Percentiles rank a stretch among this genome's conserved stretches.
Evolutionary conservation across 345 rosid species (phyloP).

Genomic region (Orychophragmus violaceus): DNA sequence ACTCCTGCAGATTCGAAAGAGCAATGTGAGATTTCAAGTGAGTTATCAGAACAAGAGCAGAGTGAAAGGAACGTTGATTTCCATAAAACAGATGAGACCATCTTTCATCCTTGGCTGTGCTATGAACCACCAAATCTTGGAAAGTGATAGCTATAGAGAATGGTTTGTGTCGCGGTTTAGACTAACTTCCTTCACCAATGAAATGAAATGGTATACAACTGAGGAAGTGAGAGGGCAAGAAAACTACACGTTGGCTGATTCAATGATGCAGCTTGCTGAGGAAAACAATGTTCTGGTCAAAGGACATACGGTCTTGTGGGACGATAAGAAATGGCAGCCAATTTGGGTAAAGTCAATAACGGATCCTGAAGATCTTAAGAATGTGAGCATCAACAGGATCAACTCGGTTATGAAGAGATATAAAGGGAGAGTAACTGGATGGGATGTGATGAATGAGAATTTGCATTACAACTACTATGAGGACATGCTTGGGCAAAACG

Average conservation of each 20-base stretch:
- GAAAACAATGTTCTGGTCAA: constrained; percentile 41
- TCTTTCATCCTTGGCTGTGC: constrained; percentile 67
- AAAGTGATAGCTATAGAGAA: constrained; percentile 39
- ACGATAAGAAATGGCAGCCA: constrained; percentile 47
- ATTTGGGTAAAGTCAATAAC: constrained; percentile 53
- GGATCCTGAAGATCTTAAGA: constrained; percentile 29
- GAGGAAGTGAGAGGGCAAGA: constrained; percentile 52
- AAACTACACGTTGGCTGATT: constrained; percentile 53
- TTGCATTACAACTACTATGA: constrained; percentile 66
- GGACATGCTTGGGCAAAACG: constrained; percentile 57
- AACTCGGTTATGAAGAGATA: constrained; percentile 63
- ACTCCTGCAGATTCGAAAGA: constrained; percentile 61
- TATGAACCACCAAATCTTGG: constrained; percentile 54
- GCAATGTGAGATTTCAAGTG: constrained; percentile 43
- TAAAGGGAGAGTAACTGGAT: constrained; percentile 49
- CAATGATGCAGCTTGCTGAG: constrained; percentile 45
- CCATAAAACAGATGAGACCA: constrained; percentile 39
- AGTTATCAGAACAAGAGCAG: constrained; percentile 38
- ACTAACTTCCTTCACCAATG: constrained; percentile 65
- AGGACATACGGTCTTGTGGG: constrained; percentile 81
- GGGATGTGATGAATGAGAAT: constrained; percentile 88
- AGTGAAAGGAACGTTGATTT: constrained; percentile 37
- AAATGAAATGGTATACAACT: constrained; percentile 85
- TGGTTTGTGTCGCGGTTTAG: constrained; percentile 73
- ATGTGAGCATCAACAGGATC: constrained; percentile 41